Evolutionary conservation across 2,329 filamentous ascomycete genomes (phyloP), one percentile per base, ranked within the genome.

Genomic region (Venturia carpophila): DNA sequence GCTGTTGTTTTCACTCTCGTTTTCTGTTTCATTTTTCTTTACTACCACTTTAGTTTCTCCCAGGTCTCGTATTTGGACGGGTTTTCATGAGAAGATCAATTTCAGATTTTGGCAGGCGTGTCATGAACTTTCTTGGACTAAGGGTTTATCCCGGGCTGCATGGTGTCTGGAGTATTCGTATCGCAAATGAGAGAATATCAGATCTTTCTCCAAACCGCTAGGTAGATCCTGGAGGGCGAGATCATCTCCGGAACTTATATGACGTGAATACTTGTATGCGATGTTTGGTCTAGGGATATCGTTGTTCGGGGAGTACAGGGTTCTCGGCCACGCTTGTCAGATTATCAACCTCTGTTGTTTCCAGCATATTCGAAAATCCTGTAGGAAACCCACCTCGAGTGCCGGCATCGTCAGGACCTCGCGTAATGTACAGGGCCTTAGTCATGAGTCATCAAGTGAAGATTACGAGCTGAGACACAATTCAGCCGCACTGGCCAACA

Each of bases 101-200:
- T 34, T 5, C 2, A n/a, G 1, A 3, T 27, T 58, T 30, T 58
- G 52, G 27, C 30, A 19, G 27, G 30, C 15, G 52, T 58, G 17
- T n/a, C 13, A 58, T 37, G 52, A 37, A 10, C 19, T 3, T 11
- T 58, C 9, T 37, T 15, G 52, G 30, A 58, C n/a, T 37, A 58
- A 37, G 15, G 30, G 27, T 34, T 27, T 37, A 58, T n/a, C 19
- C 27, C 17, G 52, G 52, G 27, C 30, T 17, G 49, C 49, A 37
- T 34, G 30, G 52, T 58, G 30, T 58, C 21, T 58, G 52, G 30
- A 58, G 52, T 17, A 58, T 58, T 34, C 37, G 27, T 58, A 58
- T 58, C 0, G 52, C 27, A 34, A 58, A 2, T 58, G 13, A 15
- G 17, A 56, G 52, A 56, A n/a, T 37, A 19, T n/a, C 5, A 37